These are phyloP conservation scores for Centella asiatica DNA, from an alignment of 129 eudicot genomes.

Conservation along the genomic window DNA sequence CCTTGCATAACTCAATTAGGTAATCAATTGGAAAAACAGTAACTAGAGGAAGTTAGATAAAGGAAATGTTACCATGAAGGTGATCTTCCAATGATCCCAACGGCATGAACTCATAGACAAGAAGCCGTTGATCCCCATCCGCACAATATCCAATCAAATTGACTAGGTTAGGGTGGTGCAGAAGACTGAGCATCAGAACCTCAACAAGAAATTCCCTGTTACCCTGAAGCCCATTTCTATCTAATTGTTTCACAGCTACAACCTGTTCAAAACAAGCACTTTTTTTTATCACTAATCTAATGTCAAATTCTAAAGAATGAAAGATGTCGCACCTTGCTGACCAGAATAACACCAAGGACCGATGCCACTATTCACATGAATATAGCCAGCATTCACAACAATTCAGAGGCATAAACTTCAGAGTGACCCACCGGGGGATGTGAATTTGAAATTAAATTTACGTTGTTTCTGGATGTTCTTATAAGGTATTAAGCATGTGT, in stretches of 20 bases:
- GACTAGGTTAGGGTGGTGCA: conserved; percentile 82
- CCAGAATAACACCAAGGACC: not conserved
- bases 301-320: not conserved
- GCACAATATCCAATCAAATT: conserved; percentile 89
- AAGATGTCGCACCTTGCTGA: not conserved
- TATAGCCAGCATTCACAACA: not conserved
- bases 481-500: too few relatives aligned
- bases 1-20: not conserved
- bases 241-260: conserved; percentile 91
- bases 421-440: not conserved
- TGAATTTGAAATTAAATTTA: not conserved
- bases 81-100: conserved; percentile 94
- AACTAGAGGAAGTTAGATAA: not conserved
- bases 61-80: conserved; percentile 58
- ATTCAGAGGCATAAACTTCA: not conserved
- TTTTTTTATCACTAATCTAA: conserved; percentile 9
- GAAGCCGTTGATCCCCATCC: conserved; percentile 96
- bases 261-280: conserved; percentile 34
- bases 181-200: conserved; percentile 96
- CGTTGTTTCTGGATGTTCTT: not conserved
- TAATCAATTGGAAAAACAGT: not conserved
- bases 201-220: conserved; percentile 92
- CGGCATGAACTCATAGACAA: conserved; percentile 91
- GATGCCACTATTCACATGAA: not conserved
- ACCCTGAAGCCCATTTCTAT: conserved; percentile 96